Evolutionary conservation across 208 protist species (phyloP), one percentile per base, ranked within the genome.

Genomic region (Leishmania martiniquensis): DNA sequence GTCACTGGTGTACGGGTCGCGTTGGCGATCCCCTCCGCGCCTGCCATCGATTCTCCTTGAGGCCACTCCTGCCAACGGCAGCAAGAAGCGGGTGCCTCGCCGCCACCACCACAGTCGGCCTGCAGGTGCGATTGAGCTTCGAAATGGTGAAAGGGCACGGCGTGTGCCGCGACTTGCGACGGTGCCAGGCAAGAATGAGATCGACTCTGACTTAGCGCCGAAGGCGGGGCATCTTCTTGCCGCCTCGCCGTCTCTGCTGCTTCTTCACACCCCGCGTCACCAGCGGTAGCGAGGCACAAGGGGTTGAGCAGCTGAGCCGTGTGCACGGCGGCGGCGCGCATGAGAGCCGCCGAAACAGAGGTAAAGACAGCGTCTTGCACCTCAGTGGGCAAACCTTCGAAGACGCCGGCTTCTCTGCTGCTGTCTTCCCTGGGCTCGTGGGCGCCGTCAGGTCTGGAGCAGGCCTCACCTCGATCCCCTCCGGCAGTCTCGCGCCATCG

Each of bases 271-370:
- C 62, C n/a, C 37, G 62, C 34, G 6, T n/a, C 62, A 67, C 15
- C 29, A 7, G 37, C 17, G 20, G 32, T 42, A 15, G 62, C 13
- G 13, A 12, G 34, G 54, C 54, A 63, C 66, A 77, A 47, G 17
- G 59, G 55, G 12, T 60, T 37, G 42, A 82, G 65, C 12, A 82
- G 59, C 10, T 55, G 70, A 37, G 78, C 78, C 42, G 78, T 67
- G 44, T 73, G 66, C 62, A 82, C 47, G 9, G 78, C 72, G 5
- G 71, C 69, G 2, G 52, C 49, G n/a, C 78, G 78, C 22, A 82
- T 57, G n/a, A 82, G 32, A n/a, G 54, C 65, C 12, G 72, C 78
- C 7, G 66, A 57, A 20, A 82, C 17, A 13, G 51, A 2, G 10
- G 54, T 44, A 39, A 73, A 82, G 29, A 77, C 6, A 6, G 25